Base-by-base conservation (phyloP, 139 green algal genomes). In the Raphidocelis subcapitata region DNA sequence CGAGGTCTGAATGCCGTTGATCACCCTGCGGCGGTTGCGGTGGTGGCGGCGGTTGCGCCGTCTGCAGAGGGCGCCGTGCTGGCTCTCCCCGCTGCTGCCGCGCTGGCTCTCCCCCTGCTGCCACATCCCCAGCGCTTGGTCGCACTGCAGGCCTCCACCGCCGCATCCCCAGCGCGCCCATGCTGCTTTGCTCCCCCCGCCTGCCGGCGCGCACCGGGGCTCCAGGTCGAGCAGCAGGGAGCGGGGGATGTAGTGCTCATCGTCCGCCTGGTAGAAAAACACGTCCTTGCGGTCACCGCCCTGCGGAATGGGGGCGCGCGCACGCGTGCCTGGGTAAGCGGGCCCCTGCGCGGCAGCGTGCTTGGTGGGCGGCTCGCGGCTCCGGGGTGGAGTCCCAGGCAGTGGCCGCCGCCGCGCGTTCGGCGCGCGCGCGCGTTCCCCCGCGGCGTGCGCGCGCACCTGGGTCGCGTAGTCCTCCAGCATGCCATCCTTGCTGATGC, bases 211-310 rank as follows among this genome's bases (percentile, higher is more conserved):
- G 26, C 66, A 90, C 90, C 92, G 80, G 8, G 96, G 96, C 75
- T 99, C 96, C 14, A 99, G 85, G 73, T 99, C 96, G 2, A 99
- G 78, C 32, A 99, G 86, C 41, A 98, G 86, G 3, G 96, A 93
- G 15, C 96, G 84, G 0, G 96, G 96, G 12, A 98, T 91, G 76
- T 98, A 99, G 52, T 97, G 94, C 65, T 99, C 94, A 61, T 99
- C 96, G 65, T 99, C 96, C 31, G 96, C 96, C 73, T 99, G 96
- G 77, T 99, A 99, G 83, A 99, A 99, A 80, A 99, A 99, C 14
- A 99, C 93, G 63, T 99, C 96, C 65, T 99, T 99, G 20, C 96
- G 82, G 80, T 99, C 96, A 5, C 86, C 89, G 16, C 61, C 70
- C 70, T 77, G 61, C 60, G 52, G n/a, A 8, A 4, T 15, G 20